Base-by-base conservation (phyloP, 306 rosid species). In the Hylodesmum podocarpum region DNA sequence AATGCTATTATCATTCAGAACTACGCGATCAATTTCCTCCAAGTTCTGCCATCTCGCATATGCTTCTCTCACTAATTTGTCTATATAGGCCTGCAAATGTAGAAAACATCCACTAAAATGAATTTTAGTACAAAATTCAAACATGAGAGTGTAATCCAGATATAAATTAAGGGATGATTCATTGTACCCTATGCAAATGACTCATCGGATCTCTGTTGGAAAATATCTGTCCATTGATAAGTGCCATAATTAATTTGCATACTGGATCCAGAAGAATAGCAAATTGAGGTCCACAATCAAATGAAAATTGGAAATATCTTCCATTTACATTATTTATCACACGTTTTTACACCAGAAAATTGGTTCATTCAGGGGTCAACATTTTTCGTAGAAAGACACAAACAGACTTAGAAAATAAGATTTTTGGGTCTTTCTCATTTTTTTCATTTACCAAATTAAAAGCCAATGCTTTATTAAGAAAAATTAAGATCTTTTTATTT, bases 231-330 rank as follows among this genome's bases (percentile, higher is more conserved):
- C 93, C 97, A 39, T 76, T 82, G 34, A 89, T 77, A 12, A 79
- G 74, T 13, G 93, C 95, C 73, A 27, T 82, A 14, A 88, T 13
- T 12, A 92, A 78, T 87, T 88, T 91, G 71, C 97, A 92, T 2
- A 89, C 81, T 0, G 97, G 90, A 72, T 85, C 88, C 11, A 92
- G 54, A 41, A 51, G 24, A 13, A 92, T 6, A 0, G 63, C 7
- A 27, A 37, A 62, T 1, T 85, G 74, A 10, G 74, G 15, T 15
- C 84, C 83, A 8, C 79, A n/a, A n/a, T n/a, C n/a, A n/a, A n/a
- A n/a, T n/a, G n/a, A n/a, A n/a, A n/a, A n/a, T n/a, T n/a, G n/a
- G n/a, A n/a, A n/a, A n/a, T n/a, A n/a, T n/a, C n/a, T n/a, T n/a
- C n/a, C n/a, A n/a, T n/a, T n/a, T n/a, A n/a, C n/a, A n/a, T n/a